A percentile compares a stretch with the other conserved stretches of the same genome.
These are phyloP conservation scores for Candida arabinofermentans DNA, from an alignment of 805 yeast genomes.

Conservation along the genomic window DNA sequence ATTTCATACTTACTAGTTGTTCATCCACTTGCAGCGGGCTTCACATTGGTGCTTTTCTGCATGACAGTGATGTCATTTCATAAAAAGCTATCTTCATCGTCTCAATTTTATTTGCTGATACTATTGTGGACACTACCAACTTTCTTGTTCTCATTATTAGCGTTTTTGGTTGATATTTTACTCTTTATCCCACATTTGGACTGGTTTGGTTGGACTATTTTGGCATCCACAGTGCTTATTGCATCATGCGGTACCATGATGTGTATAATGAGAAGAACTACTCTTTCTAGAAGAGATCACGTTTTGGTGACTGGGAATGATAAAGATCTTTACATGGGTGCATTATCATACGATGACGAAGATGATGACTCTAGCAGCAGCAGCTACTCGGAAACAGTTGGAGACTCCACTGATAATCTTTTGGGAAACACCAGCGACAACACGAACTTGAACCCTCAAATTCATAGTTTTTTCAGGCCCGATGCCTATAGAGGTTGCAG, in stretches of 20 bases:
- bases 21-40: conserved; percentile 61
- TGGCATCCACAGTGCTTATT: conserved; percentile 62
- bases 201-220: conserved; percentile 83
- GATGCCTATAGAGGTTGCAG: not conserved
- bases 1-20: conserved; percentile 60
- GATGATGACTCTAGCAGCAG: not conserved
- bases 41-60: conserved; percentile 44
- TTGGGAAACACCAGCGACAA: not conserved
- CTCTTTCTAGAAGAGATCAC: conserved; percentile 40
- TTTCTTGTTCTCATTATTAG: conserved; percentile 64
- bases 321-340: conserved; percentile 15
- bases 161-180: conserved; percentile 78
- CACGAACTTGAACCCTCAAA: not conserved
- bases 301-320: conserved; percentile 1
- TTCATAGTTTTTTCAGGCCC: not conserved
- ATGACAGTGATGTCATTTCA: conserved; percentile 38
- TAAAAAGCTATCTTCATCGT: conserved; percentile 28
- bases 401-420: not conserved
- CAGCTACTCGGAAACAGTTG: not conserved
- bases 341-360: conserved; percentile 7
- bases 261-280: conserved; percentile 70
- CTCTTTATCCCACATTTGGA: conserved; percentile 70
- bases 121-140: conserved; percentile 62
- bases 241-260: conserved; percentile 61
- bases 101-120: conserved; percentile 45